Evolutionary conservation across 1,139 yeast species (phyloP).

Genomic region (Scheffersomyces insectosa): DNA sequence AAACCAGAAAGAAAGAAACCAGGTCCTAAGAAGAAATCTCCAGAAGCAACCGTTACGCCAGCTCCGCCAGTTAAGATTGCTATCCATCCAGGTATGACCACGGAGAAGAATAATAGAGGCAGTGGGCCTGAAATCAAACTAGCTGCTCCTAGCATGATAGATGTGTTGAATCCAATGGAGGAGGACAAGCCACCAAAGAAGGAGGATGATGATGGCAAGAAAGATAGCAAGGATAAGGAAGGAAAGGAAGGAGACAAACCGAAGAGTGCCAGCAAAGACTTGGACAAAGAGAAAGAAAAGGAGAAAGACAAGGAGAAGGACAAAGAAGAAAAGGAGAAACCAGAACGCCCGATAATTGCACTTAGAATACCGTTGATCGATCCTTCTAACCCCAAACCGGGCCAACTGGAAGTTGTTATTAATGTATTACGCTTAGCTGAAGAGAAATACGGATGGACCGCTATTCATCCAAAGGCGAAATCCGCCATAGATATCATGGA

Average conservation of each 20-base stretch:
- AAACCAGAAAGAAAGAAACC: slow-evolving; percentile 10
- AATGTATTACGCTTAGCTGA: slow-evolving; percentile 81
- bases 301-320: slow-evolving; percentile 29
- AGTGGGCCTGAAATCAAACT: slow-evolving; percentile 6
- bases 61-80: slow-evolving; percentile 17
- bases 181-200: slow-evolving; percentile 1
- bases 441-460: slow-evolving; percentile 81
- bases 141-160: slow-evolving; percentile 21
- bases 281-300: slow-evolving; percentile 20
- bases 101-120: slow-evolving; percentile 14
- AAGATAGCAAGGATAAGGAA: slow-evolving; percentile 14
- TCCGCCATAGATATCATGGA: slow-evolving; percentile 62
- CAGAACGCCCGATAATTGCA: slow-evolving; percentile 49
- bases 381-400: slow-evolving; percentile 54
- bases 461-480: slow-evolving; percentile 67
- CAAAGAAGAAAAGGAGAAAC: slow-evolving; percentile 30
- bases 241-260: slow-evolving; percentile 20
- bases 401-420: slow-evolving; percentile 70
- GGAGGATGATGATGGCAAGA: slow-evolving; percentile 8
- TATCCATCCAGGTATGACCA: slow-evolving; percentile 21
- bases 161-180: slow-evolving; percentile 11
- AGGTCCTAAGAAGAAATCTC: slow-evolving; percentile 10
- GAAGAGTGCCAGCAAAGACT: slow-evolving; percentile 18
- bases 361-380: slow-evolving; percentile 60
- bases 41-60: slow-evolving; percentile 16